Base-by-base conservation (phyloP, 2,329 filamentous ascomycete species). In the Thermothelomyces thermophilus region DNA sequence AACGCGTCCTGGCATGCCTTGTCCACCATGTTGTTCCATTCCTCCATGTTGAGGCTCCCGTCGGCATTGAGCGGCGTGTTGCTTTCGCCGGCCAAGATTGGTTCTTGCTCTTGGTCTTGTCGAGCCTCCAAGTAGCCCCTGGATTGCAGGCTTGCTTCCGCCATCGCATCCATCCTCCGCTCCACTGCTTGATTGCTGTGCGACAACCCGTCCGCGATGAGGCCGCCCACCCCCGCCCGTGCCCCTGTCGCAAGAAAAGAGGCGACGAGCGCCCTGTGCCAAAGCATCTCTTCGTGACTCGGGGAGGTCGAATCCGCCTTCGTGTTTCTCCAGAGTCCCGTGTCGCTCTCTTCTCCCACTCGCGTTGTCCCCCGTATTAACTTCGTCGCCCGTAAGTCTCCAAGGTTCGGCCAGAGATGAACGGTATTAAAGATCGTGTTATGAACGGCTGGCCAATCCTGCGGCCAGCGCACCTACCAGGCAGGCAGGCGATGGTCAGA, bases 1-100 rank as follows among this genome's bases (percentile, higher is more conserved):
- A 93, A 71, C 8, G 77, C 74, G 19, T 68, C 60, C 39, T 68
- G 69, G 66, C 87, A 93, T 19, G 83, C 83, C 10, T 68, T 60
- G 28, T 73, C 70, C 7, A 79, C 84, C 37, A 72, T 64, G 3
- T 61, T 58, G 54, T 83, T 70, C 82, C 82, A 86, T 6, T 71
- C 66, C 3, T 73, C 73, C 61, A 76, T 63, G 66, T 83, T 76
- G 56, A 76, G 62, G n/a, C 66, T 67, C 46, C 71, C 72, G 56
- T 75, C 66, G 24, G 64, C 56, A 49, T 68, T 71, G 44, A 73
- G 58, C 17, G 63, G 55, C 22, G 70, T 63, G 31, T 64, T 64
- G 6, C 56, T 53, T n/a, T 45, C 41, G 16, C 33, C 33, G 13
- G 33, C 7, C 14, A 16, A 26, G 33, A 41, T 31, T 42, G 46